Conservation (phyloP, 1,139 yeast species). For the Spathaspora sp. region DNA sequence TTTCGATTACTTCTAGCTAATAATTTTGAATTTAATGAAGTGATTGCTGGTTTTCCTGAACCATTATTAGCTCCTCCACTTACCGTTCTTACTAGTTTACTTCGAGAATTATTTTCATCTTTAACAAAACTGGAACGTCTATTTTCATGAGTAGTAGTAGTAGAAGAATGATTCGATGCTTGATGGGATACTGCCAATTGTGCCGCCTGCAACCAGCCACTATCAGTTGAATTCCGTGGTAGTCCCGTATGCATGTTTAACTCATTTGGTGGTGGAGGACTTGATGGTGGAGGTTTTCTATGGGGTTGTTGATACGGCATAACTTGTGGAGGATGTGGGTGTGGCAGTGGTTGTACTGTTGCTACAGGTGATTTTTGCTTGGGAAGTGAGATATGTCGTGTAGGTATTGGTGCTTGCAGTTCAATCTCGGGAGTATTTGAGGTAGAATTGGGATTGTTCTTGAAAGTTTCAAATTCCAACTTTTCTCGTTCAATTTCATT, state of each 20-base stretch:
- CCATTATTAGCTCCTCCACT: conserved; percentile 4
- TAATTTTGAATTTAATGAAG: conserved; percentile 43
- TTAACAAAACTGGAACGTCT: conserved; percentile 41
- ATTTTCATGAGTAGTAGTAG: no score
- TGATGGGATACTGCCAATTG: conserved; percentile 45
- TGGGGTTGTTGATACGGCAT: background rate
- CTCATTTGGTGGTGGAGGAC: conserved; percentile 9
- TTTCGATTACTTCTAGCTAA: conserved; percentile 44
- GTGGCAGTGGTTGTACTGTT: background rate
- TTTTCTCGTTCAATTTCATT: conserved; percentile 47
- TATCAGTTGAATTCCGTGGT: conserved; percentile 17
- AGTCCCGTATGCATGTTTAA: conserved; percentile 39
- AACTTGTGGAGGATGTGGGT: background rate
- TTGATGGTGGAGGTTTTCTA: conserved; percentile 2
- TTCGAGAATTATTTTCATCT: conserved; percentile 19
- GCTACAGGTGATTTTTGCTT: background rate
- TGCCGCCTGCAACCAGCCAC: conserved; percentile 43
- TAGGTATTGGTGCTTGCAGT: background rate
- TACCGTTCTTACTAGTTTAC: conserved; percentile 3
- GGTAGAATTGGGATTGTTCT: background rate
- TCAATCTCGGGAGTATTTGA: background rate
- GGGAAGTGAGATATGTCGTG: background rate
- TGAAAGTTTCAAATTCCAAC: conserved; percentile 13
- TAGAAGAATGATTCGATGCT: conserved; percentile 20
- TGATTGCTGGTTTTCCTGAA: conserved; percentile 24